These are phyloP conservation scores for Malus sieversii DNA, from an alignment of 306 rosid species.

Conservation along the genomic window DNA sequence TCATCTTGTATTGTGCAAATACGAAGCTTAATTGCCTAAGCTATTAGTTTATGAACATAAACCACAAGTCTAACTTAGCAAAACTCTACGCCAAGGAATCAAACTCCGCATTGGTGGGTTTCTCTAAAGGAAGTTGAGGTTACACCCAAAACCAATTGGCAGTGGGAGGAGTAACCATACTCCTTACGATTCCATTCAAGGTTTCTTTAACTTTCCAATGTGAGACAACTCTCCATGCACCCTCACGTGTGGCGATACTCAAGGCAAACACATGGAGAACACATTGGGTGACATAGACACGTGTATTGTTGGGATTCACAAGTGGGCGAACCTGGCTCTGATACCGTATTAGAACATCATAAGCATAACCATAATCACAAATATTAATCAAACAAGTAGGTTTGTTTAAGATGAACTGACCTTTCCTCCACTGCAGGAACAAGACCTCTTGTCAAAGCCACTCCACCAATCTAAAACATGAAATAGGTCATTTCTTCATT, in stretches of 20 bases:
- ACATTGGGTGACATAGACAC: no score
- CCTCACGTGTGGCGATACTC: no score
- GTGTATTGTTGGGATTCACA: no score
- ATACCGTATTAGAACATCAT: neutral
- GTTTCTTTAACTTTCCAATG: no score
- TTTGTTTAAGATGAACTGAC: slow-evolving; percentile 34
- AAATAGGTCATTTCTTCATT: slow-evolving; percentile 22
- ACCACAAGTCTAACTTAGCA: neutral
- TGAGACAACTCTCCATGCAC: no score
- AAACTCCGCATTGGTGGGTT: neutral
- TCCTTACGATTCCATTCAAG: no score
- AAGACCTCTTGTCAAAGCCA: slow-evolving; percentile 77
- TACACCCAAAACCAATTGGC: neutral
- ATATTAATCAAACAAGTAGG: neutral
- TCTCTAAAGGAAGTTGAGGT: no score
- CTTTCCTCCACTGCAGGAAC: slow-evolving; percentile 88
- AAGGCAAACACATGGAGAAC: no score
- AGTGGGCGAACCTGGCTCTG: no score
- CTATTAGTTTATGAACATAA: neutral
- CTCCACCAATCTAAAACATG: slow-evolving; percentile 76
- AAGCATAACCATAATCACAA: neutral
- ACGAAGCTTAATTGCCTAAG: neutral
- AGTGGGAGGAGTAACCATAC: no score
- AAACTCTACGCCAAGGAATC: neutral
- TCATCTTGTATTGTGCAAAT: no score